These are phyloP conservation scores for Epichloe typhina DNA, from an alignment of 2,329 filamentous ascomycete species.

Conservation along the genomic window DNA sequence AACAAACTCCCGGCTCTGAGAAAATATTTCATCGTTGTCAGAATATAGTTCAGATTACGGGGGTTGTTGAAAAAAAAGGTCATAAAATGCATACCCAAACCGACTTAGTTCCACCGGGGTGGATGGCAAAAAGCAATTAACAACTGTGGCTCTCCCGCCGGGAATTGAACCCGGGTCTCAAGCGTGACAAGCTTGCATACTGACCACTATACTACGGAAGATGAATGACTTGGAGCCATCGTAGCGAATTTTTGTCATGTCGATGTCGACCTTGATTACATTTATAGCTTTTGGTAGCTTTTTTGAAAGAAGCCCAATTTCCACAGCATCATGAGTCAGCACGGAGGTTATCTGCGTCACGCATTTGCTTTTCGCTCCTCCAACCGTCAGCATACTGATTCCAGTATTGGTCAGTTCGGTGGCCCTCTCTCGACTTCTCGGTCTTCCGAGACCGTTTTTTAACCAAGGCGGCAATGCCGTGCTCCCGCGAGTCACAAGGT, in stretches of 20 bases:
- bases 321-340: neutral
- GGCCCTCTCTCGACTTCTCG: too few species aligned
- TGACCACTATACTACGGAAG: constrained; percentile 5
- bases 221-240: neutral
- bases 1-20: too few species aligned
- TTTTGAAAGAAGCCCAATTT: too few species aligned
- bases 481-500: too few species aligned
- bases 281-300: accelerated
- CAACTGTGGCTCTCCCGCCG: constrained; percentile 1
- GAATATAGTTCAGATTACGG: too few species aligned
- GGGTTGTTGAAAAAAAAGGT: neutral
- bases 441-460: too few species aligned
- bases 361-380: too few species aligned
- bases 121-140: neutral
- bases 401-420: too few species aligned
- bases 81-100: neutral
- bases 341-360: too few species aligned
- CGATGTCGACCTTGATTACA: accelerated
- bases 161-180: constrained; percentile 6
- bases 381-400: too few species aligned
- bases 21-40: too few species aligned
- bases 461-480: too few species aligned
- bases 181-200: constrained; percentile 5
- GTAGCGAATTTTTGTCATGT: neutral
- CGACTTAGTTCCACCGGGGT: neutral